phyloP scores from a whole-genome alignment of 2,329 filamentous ascomycete genomes.

The Sordariomycetes sp. region DNA sequence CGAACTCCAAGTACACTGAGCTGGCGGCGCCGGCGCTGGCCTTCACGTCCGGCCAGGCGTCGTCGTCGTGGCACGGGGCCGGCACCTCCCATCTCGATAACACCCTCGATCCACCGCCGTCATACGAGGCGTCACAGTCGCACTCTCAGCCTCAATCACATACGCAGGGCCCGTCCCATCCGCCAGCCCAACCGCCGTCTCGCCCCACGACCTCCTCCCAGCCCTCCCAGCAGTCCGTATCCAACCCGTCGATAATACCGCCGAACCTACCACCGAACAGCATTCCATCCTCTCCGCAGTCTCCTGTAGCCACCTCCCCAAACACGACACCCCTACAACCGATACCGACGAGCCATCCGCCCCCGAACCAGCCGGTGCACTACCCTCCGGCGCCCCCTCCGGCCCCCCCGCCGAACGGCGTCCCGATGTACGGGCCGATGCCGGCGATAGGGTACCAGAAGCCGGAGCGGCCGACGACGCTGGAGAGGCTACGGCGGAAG shows the following conservation, averaged over 20 bases:
- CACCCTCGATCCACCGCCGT: slow-evolving; percentile 2
- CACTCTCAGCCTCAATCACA: not conserved
- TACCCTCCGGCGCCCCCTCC: not conserved
- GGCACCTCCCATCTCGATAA: slow-evolving; percentile 4
- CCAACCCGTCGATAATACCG: not conserved
- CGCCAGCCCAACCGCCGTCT: not conserved
- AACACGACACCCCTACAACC: not conserved
- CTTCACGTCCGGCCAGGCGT: slow-evolving; percentile 3
- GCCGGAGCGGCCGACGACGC: not conserved
- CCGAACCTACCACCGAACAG: not conserved
- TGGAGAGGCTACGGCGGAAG: not conserved
- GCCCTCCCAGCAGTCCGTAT: not conserved
- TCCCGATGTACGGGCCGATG: not conserved
- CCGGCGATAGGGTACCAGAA: slow-evolving; percentile 2
- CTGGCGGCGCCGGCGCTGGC: slow-evolving; percentile 1
- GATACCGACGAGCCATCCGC: not conserved
- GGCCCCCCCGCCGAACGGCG: not conserved
- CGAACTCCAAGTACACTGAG: not conserved
- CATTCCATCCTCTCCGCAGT: not conserved
- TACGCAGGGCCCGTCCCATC: no score
- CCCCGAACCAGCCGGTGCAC: not conserved
- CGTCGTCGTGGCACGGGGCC: slow-evolving; percentile 1
- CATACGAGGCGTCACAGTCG: slow-evolving; percentile 3
- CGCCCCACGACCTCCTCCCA: slow-evolving; percentile 1
- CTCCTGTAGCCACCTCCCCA: not conserved